A percentile compares a stretch with the other conserved stretches of the same genome.
Evolutionary conservation across 352 stramenopile species (phyloP).

Genomic region (Saprolegnia parasitica): DNA sequence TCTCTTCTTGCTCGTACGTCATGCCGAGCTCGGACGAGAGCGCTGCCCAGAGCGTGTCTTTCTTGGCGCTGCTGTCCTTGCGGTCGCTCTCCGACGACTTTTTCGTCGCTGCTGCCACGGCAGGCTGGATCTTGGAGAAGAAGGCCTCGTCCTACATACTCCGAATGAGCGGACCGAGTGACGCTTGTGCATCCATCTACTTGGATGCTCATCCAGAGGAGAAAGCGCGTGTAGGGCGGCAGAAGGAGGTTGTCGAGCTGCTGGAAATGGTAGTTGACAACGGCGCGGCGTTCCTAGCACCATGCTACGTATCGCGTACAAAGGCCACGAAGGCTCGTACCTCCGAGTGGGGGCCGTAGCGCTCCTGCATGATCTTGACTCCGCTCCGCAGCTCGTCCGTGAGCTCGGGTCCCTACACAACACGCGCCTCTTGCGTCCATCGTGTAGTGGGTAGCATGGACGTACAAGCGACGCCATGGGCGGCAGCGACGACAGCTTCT

Average conservation of each 20-base stretch:
- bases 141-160: slow-evolving; percentile 59
- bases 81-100: slow-evolving; percentile 60
- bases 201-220: slow-evolving; percentile 88
- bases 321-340: slow-evolving; percentile 31
- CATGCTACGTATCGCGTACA: not conserved
- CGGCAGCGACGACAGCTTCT: slow-evolving; percentile 64
- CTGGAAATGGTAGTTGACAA: slow-evolving; percentile 88
- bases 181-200: not conserved
- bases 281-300: slow-evolving; percentile 62
- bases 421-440: no score
- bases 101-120: slow-evolving; percentile 46
- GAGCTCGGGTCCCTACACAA: slow-evolving; percentile 10
- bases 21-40: slow-evolving; percentile 70
- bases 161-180: not conserved
- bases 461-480: slow-evolving; percentile 40
- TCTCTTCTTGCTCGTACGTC: slow-evolving; percentile 87
- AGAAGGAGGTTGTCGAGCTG: slow-evolving; percentile 81
- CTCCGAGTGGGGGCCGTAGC: slow-evolving; percentile 79
- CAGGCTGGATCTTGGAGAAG: slow-evolving; percentile 58
- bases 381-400: slow-evolving; percentile 73
- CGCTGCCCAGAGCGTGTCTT: slow-evolving; percentile 77
- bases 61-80: slow-evolving; percentile 48
- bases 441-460: not conserved
- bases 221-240: slow-evolving; percentile 82
- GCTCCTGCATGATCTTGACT: slow-evolving; percentile 72